phyloP scores from a whole-genome alignment of 176 grass and related monocot species.

The Eragrostis nindensis region DNA sequence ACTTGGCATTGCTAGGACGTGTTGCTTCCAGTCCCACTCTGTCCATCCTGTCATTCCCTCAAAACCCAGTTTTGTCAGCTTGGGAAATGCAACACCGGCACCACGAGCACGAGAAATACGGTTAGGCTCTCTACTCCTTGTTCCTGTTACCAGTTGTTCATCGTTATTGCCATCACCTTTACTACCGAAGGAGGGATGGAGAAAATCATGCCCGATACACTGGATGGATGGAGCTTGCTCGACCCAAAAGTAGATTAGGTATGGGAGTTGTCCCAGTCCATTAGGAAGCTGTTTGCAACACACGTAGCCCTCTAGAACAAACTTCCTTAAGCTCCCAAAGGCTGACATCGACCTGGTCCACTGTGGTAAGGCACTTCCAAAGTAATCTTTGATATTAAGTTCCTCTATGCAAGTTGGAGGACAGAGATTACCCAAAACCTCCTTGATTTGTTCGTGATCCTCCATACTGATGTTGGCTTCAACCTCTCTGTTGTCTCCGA shows the following conservation, averaged over 20 bases:
- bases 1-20: background rate
- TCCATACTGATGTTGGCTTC: slow-evolving; percentile 18
- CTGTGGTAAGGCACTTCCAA: slow-evolving; percentile 21
- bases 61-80: too few species aligned
- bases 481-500: background rate
- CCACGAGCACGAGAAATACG: too few species aligned
- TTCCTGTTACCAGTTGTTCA: too few species aligned
- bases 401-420: slow-evolving; percentile 11
- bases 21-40: slow-evolving; percentile 28
- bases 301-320: background rate
- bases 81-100: too few species aligned
- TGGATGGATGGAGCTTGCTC: background rate
- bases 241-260: background rate
- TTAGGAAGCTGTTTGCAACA: slow-evolving; percentile 22
- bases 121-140: too few species aligned
- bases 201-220: too few species aligned
- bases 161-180: too few species aligned
- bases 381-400: slow-evolving; percentile 31
- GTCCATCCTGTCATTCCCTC: slow-evolving; percentile 16
- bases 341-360: slow-evolving; percentile 9
- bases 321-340: background rate
- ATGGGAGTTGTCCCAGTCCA: slow-evolving; percentile 28
- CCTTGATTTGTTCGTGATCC: background rate
- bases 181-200: too few species aligned
- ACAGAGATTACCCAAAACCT: slow-evolving; percentile 28